These are phyloP conservation scores for Secale cereale DNA, from an alignment of 176 grass and related monocot species.

Conservation along the genomic window DNA sequence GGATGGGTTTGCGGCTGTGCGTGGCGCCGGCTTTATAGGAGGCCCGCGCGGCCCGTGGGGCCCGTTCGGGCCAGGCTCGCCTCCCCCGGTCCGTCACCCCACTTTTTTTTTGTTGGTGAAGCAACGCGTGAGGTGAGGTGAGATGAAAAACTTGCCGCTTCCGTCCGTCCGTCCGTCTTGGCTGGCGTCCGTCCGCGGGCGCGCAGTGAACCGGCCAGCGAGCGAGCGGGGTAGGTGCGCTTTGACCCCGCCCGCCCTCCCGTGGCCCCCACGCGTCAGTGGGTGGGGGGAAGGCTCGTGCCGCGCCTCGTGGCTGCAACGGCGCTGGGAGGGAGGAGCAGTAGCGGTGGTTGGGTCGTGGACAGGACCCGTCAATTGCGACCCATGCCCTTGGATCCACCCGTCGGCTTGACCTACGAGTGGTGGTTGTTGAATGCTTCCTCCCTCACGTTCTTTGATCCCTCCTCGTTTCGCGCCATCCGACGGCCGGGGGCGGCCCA, in stretches of 20 bases:
- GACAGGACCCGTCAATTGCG: conserved; percentile 8
- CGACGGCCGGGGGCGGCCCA: not conserved
- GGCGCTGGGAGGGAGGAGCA: too few relatives aligned
- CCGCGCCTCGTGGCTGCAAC: not conserved
- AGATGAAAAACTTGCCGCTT: too few relatives aligned
- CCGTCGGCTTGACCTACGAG: too few relatives aligned
- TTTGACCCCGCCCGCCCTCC: not conserved
- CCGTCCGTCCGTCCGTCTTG: too few relatives aligned
- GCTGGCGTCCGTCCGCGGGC: too few relatives aligned
- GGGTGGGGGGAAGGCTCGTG: not conserved
- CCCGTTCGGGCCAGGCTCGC: not conserved
- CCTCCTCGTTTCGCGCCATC: not conserved
- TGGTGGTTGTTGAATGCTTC: too few relatives aligned
- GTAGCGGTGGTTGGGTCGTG: not conserved
- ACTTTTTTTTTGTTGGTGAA: not conserved
- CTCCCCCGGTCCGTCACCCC: too few relatives aligned
- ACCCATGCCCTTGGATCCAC: not conserved
- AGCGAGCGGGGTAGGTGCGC: not conserved
- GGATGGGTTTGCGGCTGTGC: conserved; percentile 17
- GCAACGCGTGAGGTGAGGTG: not conserved
- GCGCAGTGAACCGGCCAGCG: too few relatives aligned
- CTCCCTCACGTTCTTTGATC: too few relatives aligned
- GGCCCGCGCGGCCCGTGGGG: not conserved
- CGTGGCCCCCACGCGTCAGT: too few relatives aligned
- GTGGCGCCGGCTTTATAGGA: conserved; percentile 24